Conservation (phyloP, 352 stramenopile species). For the Pythium brachiatum region DNA sequence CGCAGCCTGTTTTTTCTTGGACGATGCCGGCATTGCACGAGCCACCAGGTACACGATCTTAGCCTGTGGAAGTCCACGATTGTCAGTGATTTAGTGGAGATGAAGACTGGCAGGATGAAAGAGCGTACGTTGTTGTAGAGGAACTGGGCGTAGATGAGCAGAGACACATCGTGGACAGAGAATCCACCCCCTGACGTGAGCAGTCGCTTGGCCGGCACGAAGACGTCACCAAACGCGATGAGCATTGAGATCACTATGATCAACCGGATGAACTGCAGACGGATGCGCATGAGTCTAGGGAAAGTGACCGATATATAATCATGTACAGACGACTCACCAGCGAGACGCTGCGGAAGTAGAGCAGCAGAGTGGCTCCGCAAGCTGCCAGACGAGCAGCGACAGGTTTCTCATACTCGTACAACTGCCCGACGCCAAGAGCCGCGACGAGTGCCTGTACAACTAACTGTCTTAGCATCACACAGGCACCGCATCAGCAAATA, state of each 20-base stretch:
- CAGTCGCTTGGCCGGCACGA: constrained; percentile 36
- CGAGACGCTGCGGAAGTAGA: constrained; percentile 66
- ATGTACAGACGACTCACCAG: constrained; percentile 31
- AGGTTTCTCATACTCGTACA: constrained; percentile 56
- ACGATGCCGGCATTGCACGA: constrained; percentile 9
- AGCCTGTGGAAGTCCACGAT: background rate
- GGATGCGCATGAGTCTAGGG: background rate
- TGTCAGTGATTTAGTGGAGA: background rate
- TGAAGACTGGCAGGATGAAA: background rate
- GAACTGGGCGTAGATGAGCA: constrained; percentile 18
- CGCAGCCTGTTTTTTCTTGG: background rate
- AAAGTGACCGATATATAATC: background rate
- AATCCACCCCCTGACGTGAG: constrained; percentile 2
- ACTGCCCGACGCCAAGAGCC: constrained; percentile 30
- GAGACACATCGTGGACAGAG: constrained; percentile 1
- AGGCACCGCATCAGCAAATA: background rate
- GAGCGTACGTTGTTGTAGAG: constrained; percentile 24
- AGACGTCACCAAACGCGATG: constrained; percentile 55
- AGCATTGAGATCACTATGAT: constrained; percentile 53
- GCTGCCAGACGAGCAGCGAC: constrained; percentile 41
- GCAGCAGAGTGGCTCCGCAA: constrained; percentile 26
- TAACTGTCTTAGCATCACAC: background rate
- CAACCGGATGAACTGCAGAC: constrained; percentile 51
- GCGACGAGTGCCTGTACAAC: constrained; percentile 31
- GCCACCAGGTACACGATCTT: constrained; percentile 19